Percentiles rank a stretch among this genome's conserved stretches.
phyloP scores from a whole-genome alignment of 148 eudicot species.

The Silene conica region DNA sequence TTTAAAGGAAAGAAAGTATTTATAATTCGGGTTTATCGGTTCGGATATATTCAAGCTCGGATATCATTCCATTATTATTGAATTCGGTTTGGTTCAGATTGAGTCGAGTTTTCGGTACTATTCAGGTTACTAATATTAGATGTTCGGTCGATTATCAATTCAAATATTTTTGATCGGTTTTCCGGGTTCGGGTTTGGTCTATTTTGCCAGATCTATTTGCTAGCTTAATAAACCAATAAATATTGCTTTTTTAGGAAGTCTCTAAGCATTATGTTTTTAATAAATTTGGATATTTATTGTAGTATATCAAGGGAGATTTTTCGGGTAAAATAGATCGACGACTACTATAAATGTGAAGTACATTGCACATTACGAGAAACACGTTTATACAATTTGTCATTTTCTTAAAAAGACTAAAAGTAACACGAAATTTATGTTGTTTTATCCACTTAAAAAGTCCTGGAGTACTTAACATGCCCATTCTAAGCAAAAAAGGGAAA shows the following conservation, averaged over 20 bases:
- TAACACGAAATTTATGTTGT: not conserved
- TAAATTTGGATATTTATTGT: not conserved
- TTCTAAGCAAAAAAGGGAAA: not conserved
- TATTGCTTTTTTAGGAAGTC: not conserved
- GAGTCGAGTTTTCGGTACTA: too few species aligned
- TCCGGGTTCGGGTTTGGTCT: too few species aligned
- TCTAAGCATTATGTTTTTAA: not conserved
- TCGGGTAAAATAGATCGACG: not conserved
- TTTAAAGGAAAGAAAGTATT: too few species aligned
- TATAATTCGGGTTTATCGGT: too few species aligned
- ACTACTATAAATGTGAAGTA: not conserved
- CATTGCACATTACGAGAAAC: not conserved
- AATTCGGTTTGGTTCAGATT: too few species aligned
- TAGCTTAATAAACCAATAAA: not conserved
- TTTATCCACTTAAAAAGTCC: not conserved
- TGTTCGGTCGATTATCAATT: too few species aligned
- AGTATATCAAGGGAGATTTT: not conserved
- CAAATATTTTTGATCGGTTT: too few species aligned
- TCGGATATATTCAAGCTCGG: too few species aligned
- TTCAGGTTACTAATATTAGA: too few species aligned
- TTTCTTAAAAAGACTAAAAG: not conserved
- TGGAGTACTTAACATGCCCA: not conserved
- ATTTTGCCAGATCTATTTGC: too few species aligned
- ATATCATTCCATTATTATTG: too few species aligned
- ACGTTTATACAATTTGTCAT: not conserved